A percentile compares a stretch with the other conserved stretches of the same genome.
Evolutionary conservation across 768 basidiomycete species (phyloP).

Genomic region (Neoboletus magnificus): DNA sequence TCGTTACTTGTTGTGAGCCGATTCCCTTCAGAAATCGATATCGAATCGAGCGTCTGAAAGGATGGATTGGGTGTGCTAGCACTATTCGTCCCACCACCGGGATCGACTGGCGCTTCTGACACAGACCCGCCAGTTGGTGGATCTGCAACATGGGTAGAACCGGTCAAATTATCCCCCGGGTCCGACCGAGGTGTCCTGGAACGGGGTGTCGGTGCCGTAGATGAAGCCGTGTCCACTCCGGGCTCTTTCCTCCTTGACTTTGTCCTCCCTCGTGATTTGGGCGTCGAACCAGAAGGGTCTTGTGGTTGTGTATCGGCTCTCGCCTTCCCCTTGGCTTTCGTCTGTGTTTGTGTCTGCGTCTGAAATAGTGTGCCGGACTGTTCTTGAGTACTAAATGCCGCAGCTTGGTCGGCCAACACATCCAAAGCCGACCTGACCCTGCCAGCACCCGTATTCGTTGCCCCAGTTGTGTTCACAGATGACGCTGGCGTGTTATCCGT

Average conservation of each 20-base stretch:
- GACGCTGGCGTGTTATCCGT: background rate
- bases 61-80: background rate
- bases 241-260: slow-evolving; percentile 7
- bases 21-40: background rate
- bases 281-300: background rate
- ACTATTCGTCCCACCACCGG: slow-evolving; percentile 15
- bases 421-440: slow-evolving; percentile 57
- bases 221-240: slow-evolving; percentile 2
- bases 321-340: slow-evolving; percentile 24
- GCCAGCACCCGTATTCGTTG: slow-evolving; percentile 5
- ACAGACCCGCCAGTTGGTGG: background rate
- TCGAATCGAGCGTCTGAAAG: slow-evolving; percentile 9
- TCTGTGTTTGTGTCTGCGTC: background rate
- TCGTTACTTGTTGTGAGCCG: background rate
- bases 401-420: slow-evolving; percentile 72
- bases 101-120: slow-evolving; percentile 18
- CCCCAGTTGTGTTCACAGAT: background rate
- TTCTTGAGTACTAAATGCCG: slow-evolving; percentile 44
- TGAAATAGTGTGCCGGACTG: slow-evolving; percentile 8
- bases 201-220: slow-evolving; percentile 6
- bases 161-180: background rate
- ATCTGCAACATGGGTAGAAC: background rate
- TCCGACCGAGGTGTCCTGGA: slow-evolving; percentile 19
- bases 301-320: slow-evolving; percentile 2
- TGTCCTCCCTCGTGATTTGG: slow-evolving; percentile 9